Conservation (phyloP, 129 eudicot genomes). For the Lonicera japonica region DNA sequence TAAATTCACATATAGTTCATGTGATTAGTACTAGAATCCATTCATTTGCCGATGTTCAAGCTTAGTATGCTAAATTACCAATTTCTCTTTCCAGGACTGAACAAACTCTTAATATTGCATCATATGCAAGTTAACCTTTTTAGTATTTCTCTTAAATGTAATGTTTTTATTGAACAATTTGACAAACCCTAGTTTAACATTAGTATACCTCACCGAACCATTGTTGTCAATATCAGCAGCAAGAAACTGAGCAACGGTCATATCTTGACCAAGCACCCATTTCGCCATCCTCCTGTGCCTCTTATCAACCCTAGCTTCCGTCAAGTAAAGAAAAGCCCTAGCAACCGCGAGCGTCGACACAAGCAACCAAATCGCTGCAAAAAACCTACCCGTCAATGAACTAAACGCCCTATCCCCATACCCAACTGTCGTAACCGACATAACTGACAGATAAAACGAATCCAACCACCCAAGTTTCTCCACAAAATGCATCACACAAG, state of each 20-base stretch:
- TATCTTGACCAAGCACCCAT: slow-evolving; percentile 61
- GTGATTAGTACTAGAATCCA: no score
- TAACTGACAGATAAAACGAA: slow-evolving; percentile 58
- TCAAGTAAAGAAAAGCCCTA: slow-evolving; percentile 71
- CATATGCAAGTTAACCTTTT: no score
- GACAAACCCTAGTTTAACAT: no score
- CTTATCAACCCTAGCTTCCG: slow-evolving; percentile 68
- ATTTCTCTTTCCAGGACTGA: no score
- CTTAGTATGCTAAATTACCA: no score
- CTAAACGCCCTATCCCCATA: slow-evolving; percentile 64
- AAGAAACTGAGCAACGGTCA: slow-evolving; percentile 58
- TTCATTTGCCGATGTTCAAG: no score
- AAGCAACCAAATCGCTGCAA: slow-evolving; percentile 67
- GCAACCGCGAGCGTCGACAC: slow-evolving; percentile 77
- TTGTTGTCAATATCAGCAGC: slow-evolving; percentile 67
- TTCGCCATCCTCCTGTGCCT: slow-evolving; percentile 59
- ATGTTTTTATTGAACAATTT: no score
- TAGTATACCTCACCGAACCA: slow-evolving; percentile 63
- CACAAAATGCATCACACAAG: slow-evolving; percentile 43
- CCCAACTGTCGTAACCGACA: slow-evolving; percentile 90
- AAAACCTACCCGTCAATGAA: slow-evolving; percentile 45
- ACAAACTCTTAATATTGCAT: no score
- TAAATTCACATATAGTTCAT: no score
- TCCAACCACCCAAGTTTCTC: slow-evolving; percentile 65
- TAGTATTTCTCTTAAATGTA: no score